These are phyloP conservation scores for Silene vulgaris DNA, from an alignment of 179 eudicot species.

Conservation along the genomic window DNA sequence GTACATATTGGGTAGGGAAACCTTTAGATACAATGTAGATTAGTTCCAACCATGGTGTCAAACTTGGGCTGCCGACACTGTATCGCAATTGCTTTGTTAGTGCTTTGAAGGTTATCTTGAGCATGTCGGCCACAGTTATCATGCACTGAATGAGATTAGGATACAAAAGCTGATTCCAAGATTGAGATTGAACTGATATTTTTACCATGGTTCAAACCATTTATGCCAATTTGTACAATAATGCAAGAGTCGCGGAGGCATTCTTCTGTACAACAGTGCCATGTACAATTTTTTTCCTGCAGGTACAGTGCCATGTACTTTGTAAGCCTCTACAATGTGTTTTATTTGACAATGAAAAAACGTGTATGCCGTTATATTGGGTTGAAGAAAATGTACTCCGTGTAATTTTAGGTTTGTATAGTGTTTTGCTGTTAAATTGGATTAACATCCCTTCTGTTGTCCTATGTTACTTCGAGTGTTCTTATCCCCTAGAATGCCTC, in stretches of 20 bases:
- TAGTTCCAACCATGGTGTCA: slow-evolving; percentile 20
- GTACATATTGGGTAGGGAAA: slow-evolving; percentile 27
- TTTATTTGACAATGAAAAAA: background rate
- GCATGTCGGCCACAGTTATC: background rate
- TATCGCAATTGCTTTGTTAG: background rate
- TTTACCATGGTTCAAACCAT: slow-evolving; percentile 20
- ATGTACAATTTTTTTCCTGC: slow-evolving; percentile 4
- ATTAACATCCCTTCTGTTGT: background rate
- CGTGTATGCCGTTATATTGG: slow-evolving; percentile 16
- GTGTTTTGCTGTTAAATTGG: slow-evolving; percentile 13
- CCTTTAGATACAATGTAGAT: slow-evolving; percentile 25
- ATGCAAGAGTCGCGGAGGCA: slow-evolving; percentile 3
- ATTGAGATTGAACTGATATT: background rate
- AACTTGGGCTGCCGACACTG: background rate
- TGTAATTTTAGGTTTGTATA: slow-evolving; percentile 11
- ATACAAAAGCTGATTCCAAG: background rate
- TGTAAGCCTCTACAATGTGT: slow-evolving; percentile 11
- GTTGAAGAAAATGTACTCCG: slow-evolving; percentile 23
- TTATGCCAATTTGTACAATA: slow-evolving; percentile 30
- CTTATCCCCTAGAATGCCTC: too few relatives aligned
- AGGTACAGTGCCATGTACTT: slow-evolving; percentile 15
- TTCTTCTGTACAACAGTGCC: slow-evolving; percentile 13
- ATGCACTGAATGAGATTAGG: background rate
- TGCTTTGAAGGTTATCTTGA: background rate
- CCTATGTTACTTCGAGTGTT: too few relatives aligned